Evolutionary conservation across 2,329 filamentous ascomycete species (phyloP).

Genomic region (Pseudogymnoascus sp.): DNA sequence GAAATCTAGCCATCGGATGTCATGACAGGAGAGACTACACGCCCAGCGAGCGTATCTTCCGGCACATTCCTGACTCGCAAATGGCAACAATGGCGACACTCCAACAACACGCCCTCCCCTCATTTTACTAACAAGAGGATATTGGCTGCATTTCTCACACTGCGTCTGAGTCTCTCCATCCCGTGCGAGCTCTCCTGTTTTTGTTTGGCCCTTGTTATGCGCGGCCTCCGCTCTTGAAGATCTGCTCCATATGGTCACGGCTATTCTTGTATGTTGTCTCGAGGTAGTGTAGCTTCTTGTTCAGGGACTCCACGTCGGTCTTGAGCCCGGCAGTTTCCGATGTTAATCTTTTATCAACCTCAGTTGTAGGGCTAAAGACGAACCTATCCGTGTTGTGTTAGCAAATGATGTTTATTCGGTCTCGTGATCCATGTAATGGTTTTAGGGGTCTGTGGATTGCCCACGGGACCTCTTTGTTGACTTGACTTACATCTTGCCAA

Average conservation of each 20-base stretch:
- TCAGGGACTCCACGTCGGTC: constrained; percentile 68
- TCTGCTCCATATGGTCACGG: constrained; percentile 80
- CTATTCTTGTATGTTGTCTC: constrained; percentile 96
- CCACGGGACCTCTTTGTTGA: background rate
- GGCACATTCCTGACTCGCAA: background rate
- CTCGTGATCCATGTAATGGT: background rate
- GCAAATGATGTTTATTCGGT: background rate
- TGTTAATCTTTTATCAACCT: constrained; percentile 68
- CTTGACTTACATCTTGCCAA: constrained; percentile 81
- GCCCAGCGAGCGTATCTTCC: background rate
- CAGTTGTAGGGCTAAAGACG: constrained; percentile 63
- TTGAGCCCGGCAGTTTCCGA: constrained; percentile 68
- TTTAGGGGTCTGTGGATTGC: background rate
- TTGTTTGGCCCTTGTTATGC: constrained; percentile 16
- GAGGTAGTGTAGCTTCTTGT: constrained; percentile 85
- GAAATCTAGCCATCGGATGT: background rate
- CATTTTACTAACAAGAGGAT: constrained; percentile 1
- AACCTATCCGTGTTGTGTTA: constrained; percentile 55
- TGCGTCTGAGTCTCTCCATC: background rate
- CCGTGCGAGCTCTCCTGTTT: background rate
- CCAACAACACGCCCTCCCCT: constrained; percentile 2
- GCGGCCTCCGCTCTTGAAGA: constrained; percentile 51
- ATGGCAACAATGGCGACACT: background rate
- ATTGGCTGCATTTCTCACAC: background rate
- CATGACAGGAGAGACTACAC: background rate